phyloP scores from a whole-genome alignment of 768 basidiomycete genomes.

The Paxillus involutus region DNA sequence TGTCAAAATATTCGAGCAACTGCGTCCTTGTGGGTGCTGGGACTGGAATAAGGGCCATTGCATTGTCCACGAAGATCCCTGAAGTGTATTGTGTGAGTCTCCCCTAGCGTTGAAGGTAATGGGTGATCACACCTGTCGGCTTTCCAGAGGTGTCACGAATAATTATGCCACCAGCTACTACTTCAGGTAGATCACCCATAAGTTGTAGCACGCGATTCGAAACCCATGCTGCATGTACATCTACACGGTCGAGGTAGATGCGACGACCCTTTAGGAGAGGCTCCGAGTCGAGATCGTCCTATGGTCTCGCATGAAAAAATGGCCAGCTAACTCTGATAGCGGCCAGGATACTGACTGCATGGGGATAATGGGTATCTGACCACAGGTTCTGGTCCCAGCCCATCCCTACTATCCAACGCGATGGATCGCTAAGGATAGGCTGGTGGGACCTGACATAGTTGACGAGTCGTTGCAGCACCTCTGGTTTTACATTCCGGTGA shows the following conservation, averaged over 20 bases:
- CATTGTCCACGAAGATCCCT: constrained; percentile 87
- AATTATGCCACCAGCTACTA: constrained; percentile 75
- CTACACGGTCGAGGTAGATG: constrained; percentile 75
- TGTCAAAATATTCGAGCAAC: constrained; percentile 62
- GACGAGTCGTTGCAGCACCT: constrained; percentile 62
- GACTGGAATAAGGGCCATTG: constrained; percentile 70
- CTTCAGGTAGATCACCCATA: constrained; percentile 57
- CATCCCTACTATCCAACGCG: constrained; percentile 78
- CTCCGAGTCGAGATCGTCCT: constrained; percentile 77
- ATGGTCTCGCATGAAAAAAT: background rate
- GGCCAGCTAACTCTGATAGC: constrained; percentile 6
- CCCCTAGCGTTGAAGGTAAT: background rate
- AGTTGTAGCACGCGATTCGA: constrained; percentile 68
- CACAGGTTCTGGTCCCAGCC: constrained; percentile 95
- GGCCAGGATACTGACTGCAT: constrained; percentile 49
- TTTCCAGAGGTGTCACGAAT: constrained; percentile 57
- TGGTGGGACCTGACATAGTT: constrained; percentile 58
- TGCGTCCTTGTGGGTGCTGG: constrained; percentile 61
- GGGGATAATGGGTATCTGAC: constrained; percentile 64
- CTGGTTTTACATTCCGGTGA: constrained; percentile 33
- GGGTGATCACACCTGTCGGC: constrained; percentile 57
- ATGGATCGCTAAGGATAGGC: constrained; percentile 49
- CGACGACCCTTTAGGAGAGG: constrained; percentile 64
- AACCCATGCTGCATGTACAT: constrained; percentile 87
- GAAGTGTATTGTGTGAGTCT: background rate